Conservation (phyloP, 1,139 yeast species). For the Candida frijolesensis region DNA sequence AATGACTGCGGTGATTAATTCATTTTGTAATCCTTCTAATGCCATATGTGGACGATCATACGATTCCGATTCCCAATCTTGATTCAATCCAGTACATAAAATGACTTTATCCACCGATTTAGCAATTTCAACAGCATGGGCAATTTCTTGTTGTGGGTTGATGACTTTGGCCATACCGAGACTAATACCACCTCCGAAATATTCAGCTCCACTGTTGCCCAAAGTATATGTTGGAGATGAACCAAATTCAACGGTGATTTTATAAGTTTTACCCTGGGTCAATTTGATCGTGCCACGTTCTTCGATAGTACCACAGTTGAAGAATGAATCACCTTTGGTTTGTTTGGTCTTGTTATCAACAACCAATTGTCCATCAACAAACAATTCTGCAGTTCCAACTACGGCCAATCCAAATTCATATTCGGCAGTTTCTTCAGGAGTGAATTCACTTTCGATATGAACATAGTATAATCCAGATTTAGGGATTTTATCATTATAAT, state of each 20-base stretch:
- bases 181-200: conserved; percentile 32
- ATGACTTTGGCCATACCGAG: conserved; percentile 28
- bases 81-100: conserved; percentile 41
- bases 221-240: conserved; percentile 46
- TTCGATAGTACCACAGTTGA: conserved; percentile 51
- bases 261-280: conserved; percentile 44
- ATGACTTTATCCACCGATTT: conserved; percentile 39
- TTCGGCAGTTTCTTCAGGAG: conserved; percentile 47
- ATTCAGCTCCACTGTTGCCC: conserved; percentile 18
- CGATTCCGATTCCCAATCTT: conserved; percentile 40
- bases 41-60: conserved; percentile 33
- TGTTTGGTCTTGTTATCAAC: conserved; percentile 60
- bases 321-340: conserved; percentile 46
- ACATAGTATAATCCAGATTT: conserved; percentile 31
- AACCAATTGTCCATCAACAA: conserved; percentile 50
- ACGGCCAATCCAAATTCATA: conserved; percentile 55
- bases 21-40: conserved; percentile 51
- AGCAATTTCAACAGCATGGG: conserved; percentile 28
- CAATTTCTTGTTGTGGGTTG: conserved; percentile 25
- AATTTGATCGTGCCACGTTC: conserved; percentile 40
- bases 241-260: conserved; percentile 52
- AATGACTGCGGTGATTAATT: conserved; percentile 47
- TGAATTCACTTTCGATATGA: conserved; percentile 46
- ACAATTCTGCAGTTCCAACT: conserved; percentile 55
- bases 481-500: conserved; percentile 29